Percentiles rank a stretch among this genome's conserved stretches.
Conservation (phyloP, 768 basidiomycete genomes). For the Leccinum truebloodii region DNA sequence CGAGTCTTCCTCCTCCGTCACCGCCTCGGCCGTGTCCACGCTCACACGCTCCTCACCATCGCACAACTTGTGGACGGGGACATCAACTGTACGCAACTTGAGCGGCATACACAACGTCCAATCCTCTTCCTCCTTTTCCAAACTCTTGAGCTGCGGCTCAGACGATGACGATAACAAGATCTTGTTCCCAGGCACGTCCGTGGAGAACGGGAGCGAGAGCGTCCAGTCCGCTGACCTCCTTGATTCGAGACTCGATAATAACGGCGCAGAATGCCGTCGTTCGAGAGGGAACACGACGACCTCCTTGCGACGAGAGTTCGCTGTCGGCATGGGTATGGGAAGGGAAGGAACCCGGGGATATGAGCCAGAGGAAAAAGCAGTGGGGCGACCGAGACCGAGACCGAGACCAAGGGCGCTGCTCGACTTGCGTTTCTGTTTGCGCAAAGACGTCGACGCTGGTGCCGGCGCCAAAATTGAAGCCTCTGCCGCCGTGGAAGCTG, state of each 20-base stretch:
- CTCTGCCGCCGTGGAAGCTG: background rate
- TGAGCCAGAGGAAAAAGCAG: background rate
- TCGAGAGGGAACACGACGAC: slow-evolving; percentile 26
- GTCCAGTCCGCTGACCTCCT: slow-evolving; percentile 26
- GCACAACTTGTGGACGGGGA: background rate
- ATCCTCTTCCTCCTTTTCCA: slow-evolving; percentile 21
- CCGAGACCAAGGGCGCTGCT: slow-evolving; percentile 11
- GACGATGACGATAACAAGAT: slow-evolving; percentile 8
- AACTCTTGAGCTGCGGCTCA: slow-evolving; percentile 1
- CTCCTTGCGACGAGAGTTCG: slow-evolving; percentile 2
- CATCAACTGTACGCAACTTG: slow-evolving; percentile 12
- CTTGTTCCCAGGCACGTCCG: slow-evolving; percentile 27
- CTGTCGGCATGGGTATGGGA: background rate
- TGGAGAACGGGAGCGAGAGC: slow-evolving; percentile 32
- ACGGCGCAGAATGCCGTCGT: slow-evolving; percentile 33
- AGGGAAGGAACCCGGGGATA: background rate
- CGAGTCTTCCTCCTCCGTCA: background rate
- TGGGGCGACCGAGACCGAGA: background rate
- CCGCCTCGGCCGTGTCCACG: slow-evolving; percentile 3
- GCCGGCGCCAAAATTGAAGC: background rate
- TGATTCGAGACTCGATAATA: slow-evolving; percentile 15
- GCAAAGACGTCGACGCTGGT: slow-evolving; percentile 2
- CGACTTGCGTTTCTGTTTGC: slow-evolving; percentile 29
- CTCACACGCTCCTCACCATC: slow-evolving; percentile 10
- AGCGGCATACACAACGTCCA: slow-evolving; percentile 37